Percentiles rank a stretch among this genome's conserved stretches.
phyloP scores from a whole-genome alignment of 345 rosid genomes.

The Rhodamnia argentea region DNA sequence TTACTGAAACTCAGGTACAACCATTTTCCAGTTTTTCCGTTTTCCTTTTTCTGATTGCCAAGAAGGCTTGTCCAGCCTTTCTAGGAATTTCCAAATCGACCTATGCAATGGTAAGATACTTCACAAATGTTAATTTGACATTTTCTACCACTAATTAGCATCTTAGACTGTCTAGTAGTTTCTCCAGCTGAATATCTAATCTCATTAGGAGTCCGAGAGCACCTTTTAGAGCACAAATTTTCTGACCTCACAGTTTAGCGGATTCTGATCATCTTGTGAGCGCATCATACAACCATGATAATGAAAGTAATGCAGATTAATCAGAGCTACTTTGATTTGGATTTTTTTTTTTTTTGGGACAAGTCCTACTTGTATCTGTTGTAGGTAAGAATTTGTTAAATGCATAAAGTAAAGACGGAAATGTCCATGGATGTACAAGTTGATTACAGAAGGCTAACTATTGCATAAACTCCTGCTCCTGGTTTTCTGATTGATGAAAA shows the following conservation, averaged over 20 bases:
- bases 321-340: not conserved
- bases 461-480: not conserved
- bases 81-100: not conserved
- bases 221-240: not conserved
- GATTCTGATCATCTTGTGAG: not conserved
- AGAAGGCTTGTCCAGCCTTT: not conserved
- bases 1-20: slow-evolving; percentile 90
- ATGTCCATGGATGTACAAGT: not conserved
- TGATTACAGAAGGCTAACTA: not conserved
- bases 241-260: not conserved
- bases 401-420: not conserved
- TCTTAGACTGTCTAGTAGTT: not conserved
- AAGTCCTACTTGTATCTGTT: not conserved
- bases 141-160: not conserved
- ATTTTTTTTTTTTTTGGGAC: not conserved
- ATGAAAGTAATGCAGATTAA: not conserved
- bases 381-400: not conserved
- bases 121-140: not conserved
- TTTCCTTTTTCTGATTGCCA: not conserved
- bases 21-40: not conserved
- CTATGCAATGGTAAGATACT: not conserved
- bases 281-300: not conserved
- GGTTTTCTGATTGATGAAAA: not conserved
- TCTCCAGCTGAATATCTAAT: not conserved
- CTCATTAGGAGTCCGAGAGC: not conserved